A percentile compares a stretch with the other conserved stretches of the same genome.
Evolutionary conservation across 257 asterid species (phyloP).

Genomic region (Nicotiana otophora): DNA sequence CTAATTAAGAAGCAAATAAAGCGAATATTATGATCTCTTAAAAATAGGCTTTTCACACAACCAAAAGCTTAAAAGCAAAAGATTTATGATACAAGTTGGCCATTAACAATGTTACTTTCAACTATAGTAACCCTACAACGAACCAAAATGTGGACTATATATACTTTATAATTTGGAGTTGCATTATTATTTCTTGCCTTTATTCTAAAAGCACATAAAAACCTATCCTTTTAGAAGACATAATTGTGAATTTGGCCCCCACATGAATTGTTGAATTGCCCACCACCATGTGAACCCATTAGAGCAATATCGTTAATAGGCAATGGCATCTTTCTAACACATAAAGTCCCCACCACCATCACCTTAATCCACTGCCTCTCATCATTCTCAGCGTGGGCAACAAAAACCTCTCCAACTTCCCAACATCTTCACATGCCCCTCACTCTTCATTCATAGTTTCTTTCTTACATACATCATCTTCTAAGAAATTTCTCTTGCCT

Average conservation of each 20-base stretch:
- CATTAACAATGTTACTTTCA: not conserved
- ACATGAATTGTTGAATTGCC: constrained; percentile 4
- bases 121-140: not conserved
- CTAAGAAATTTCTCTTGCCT: not conserved
- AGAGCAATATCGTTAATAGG: not conserved
- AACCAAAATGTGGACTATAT: not conserved
- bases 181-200: constrained; percentile 1
- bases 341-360: not conserved
- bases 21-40: not conserved
- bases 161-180: not conserved
- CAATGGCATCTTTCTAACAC: not conserved
- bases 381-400: constrained; percentile 15
- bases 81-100: not conserved
- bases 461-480: constrained; percentile 3
- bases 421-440: constrained; percentile 12
- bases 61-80: constrained; percentile 3
- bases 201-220: not conserved
- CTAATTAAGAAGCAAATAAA: constrained; percentile 1
- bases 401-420: not conserved
- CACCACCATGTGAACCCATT: constrained; percentile 17
- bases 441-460: not conserved
- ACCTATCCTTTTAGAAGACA: not conserved
- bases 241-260: constrained; percentile 11
- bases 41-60: constrained; percentile 1
- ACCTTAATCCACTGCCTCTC: not conserved